Percentiles rank a stretch among this genome's conserved stretches.
These are phyloP conservation scores for Agrocybe praecox DNA, from an alignment of 768 basidiomycete genomes.

Conservation along the genomic window DNA sequence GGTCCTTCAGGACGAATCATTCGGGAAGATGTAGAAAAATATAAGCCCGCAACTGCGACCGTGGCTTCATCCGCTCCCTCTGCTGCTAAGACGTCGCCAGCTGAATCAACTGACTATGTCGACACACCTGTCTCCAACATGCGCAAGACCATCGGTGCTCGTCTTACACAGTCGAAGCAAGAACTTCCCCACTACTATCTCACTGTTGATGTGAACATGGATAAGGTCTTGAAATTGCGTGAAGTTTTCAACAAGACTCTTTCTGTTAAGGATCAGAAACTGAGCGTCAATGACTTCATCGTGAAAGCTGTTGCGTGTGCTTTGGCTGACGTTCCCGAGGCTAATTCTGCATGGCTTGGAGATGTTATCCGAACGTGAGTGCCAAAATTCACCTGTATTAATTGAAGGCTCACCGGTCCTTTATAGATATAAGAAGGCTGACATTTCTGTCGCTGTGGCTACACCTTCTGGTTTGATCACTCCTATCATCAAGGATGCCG, in stretches of 20 bases:
- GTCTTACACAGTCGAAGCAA: conserved; percentile 92
- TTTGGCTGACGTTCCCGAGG: conserved; percentile 93
- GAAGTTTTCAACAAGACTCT: conserved; percentile 94
- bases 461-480: conserved; percentile 97
- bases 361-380: conserved; percentile 93
- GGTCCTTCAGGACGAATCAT: conserved; percentile 95
- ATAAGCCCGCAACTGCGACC: conserved; percentile 53
- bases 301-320: conserved; percentile 94
- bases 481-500: conserved; percentile 93
- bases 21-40: conserved; percentile 93
- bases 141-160: conserved; percentile 89
- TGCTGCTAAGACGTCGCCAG: conserved; percentile 48
- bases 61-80: conserved; percentile 47
- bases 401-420: neutral
- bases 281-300: conserved; percentile 98
- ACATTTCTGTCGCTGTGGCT: conserved; percentile 96
- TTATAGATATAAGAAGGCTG: conserved; percentile 89
- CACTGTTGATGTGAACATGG: conserved; percentile 95
- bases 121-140: conserved; percentile 93
- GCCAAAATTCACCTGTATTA: neutral
- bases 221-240: conserved; percentile 90
- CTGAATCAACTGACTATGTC: conserved; percentile 66
- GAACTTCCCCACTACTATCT: conserved; percentile 97
- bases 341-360: conserved; percentile 97
- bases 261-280: conserved; percentile 90